These are phyloP conservation scores for Geotrichum bryndzae DNA, from an alignment of 1,139 yeast species.

Conservation along the genomic window DNA sequence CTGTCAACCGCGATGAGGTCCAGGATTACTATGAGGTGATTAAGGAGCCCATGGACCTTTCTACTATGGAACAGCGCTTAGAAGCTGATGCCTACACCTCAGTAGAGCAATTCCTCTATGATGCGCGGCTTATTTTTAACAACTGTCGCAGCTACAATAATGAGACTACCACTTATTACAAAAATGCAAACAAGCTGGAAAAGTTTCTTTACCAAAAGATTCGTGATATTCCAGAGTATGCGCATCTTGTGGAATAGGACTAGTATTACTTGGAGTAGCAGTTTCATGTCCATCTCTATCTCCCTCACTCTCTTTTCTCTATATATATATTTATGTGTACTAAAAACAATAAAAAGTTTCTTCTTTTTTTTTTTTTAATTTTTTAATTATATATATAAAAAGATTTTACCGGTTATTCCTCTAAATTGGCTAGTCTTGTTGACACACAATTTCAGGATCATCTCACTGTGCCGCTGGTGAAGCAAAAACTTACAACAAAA, in stretches of 20 bases:
- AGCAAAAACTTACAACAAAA: conserved; percentile 49
- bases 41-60: conserved; percentile 83
- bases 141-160: conserved; percentile 88
- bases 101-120: conserved; percentile 88
- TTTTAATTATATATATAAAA: not conserved
- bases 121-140: conserved; percentile 76
- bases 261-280: too few relatives aligned
- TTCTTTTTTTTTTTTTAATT: not conserved
- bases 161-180: conserved; percentile 83
- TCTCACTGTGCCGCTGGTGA: not conserved
- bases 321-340: not conserved
- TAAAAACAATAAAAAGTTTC: not conserved
- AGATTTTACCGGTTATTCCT: not conserved
- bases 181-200: conserved; percentile 86
- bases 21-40: conserved; percentile 95
- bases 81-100: conserved; percentile 88
- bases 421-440: not conserved
- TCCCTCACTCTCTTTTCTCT: too few relatives aligned
- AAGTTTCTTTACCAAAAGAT: conserved; percentile 76
- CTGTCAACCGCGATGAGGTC: conserved; percentile 90
- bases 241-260: conserved; percentile 42
- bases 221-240: conserved; percentile 75
- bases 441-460: not conserved
- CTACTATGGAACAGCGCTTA: conserved; percentile 89
- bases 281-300: not conserved